These are phyloP conservation scores for Abeoforma whisleri DNA, from an alignment of 78 protist species.

Conservation along the genomic window DNA sequence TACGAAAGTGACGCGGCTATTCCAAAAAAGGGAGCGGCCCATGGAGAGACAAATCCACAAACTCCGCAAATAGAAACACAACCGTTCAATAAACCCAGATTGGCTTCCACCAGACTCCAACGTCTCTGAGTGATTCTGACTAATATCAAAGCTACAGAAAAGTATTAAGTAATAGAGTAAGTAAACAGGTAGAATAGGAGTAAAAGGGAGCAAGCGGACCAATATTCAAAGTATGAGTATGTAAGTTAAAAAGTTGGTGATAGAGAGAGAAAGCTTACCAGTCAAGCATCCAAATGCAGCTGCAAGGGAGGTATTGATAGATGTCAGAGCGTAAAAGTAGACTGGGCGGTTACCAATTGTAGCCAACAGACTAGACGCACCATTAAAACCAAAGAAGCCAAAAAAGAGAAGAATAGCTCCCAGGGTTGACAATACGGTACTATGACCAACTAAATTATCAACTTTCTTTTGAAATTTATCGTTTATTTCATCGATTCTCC, in stretches of 20 bases:
- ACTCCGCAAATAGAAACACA: slow-evolving; percentile 59
- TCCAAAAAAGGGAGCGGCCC: slow-evolving; percentile 70
- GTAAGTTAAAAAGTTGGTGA: too few species aligned
- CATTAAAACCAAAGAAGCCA: slow-evolving; percentile 77
- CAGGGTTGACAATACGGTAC: slow-evolving; percentile 47
- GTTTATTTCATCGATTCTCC: too few species aligned
- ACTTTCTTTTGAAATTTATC: too few species aligned
- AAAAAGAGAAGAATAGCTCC: slow-evolving; percentile 72
- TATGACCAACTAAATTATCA: slow-evolving; percentile 55
- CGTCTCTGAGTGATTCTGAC: slow-evolving; percentile 16
- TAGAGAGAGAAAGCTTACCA: too few species aligned
- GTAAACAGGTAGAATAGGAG: too few species aligned
- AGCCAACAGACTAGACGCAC: slow-evolving; percentile 63
- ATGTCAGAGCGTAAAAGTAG: slow-evolving; percentile 45
- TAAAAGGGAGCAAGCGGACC: too few species aligned
- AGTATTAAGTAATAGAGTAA: too few species aligned
- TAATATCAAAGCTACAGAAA: slow-evolving; percentile 34
- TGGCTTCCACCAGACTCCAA: slow-evolving; percentile 19
- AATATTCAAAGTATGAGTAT: too few species aligned
- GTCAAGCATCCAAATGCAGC: slow-evolving; percentile 62
- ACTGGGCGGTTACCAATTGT: slow-evolving; percentile 24
- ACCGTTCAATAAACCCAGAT: slow-evolving; percentile 66
- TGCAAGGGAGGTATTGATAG: slow-evolving; percentile 58
- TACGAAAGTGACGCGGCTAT: slow-evolving; percentile 44
- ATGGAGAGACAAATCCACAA: slow-evolving; percentile 51